Percentiles rank a stretch among this genome's conserved stretches.
Conservation (phyloP, 306 rosid genomes). For the Fragaria nilgerrensis region DNA sequence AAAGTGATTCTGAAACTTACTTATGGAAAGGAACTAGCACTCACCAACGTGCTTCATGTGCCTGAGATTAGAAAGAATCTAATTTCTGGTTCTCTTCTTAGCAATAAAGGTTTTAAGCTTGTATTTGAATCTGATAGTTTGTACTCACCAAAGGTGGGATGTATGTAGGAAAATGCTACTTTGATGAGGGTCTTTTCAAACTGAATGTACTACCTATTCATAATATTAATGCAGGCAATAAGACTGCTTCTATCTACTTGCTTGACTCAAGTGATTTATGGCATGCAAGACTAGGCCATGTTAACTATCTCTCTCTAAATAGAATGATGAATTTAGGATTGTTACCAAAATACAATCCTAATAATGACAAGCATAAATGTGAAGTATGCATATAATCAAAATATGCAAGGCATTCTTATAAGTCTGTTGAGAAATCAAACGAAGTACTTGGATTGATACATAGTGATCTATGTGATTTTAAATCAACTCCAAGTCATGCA, state of each 20-base stretch:
- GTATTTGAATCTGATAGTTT: not conserved
- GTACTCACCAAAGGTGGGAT: conserved; percentile 1
- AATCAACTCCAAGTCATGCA: not conserved
- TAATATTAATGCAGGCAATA: no score
- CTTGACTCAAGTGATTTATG: no score
- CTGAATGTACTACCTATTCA: not conserved
- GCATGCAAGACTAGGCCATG: not conserved
- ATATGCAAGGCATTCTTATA: not conserved
- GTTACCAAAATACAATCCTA: no score
- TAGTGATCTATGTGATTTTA: no score
- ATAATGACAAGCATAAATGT: not conserved
- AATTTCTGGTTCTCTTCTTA: not conserved
- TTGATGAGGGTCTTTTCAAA: not conserved
- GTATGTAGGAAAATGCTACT: conserved; percentile 1
- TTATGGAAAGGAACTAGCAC: not conserved
- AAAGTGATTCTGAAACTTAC: not conserved
- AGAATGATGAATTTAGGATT: no score
- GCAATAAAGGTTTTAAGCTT: not conserved
- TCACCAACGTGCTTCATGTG: not conserved
- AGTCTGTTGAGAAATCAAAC: not conserved
- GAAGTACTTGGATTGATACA: not conserved
- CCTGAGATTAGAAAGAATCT: not conserved
- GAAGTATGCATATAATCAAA: not conserved
- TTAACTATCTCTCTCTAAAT: not conserved
- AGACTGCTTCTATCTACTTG: no score